Evolutionary conservation across 1,284 basidiomycete genomes (phyloP), one percentile per base, ranked within the genome.

Genomic region (Trichosporon faecale): DNA sequence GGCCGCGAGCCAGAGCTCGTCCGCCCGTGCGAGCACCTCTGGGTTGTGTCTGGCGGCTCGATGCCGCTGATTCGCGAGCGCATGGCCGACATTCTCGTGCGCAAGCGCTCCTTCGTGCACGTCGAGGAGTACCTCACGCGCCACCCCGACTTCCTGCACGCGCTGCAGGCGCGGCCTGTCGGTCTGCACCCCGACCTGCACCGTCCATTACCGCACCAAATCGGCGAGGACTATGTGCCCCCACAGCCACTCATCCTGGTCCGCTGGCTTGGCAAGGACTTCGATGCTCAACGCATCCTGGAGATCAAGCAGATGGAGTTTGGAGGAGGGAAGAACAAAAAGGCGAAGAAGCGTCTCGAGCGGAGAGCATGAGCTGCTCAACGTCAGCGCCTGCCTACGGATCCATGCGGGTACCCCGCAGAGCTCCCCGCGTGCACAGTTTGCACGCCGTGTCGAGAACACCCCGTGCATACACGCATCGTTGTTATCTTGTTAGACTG

Each of bases 301-400:
- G 80, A 83, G 75, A 81, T 83, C 71, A 83, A 83, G 74, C 80
- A 80, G 71, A 76, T 77, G 76, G 82, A 84, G 69, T 84, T 83
- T 79, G 82, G 82, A 2, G 80, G 78, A 8, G 77, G 77, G 4
- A 74, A 74, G 68, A 71, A 70, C 52, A 84, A 83, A 63, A 82
- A 80, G 73, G 46, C 73, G 64, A 79, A 77, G 72, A 79, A 79
- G 74, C 40, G 57, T 21, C 29, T 61, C 6, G 57, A 61, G 57
- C 12, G 57, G 25, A 57, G 52, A 25, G 52, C 25, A 14, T 57
- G 27, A 27, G 23, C 5, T 27, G 21, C 23, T 4, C 23, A 4
- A 3, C 21, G 21, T 25, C 3, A 6, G 8, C 5, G 18, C 40
- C 18, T 14, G 40, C 40, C 40, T 44, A 44, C 40, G n/a, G 18